Evolutionary conservation across 2,329 filamentous ascomycete genomes (phyloP).

Genomic region (Escovopsis sp.): DNA sequence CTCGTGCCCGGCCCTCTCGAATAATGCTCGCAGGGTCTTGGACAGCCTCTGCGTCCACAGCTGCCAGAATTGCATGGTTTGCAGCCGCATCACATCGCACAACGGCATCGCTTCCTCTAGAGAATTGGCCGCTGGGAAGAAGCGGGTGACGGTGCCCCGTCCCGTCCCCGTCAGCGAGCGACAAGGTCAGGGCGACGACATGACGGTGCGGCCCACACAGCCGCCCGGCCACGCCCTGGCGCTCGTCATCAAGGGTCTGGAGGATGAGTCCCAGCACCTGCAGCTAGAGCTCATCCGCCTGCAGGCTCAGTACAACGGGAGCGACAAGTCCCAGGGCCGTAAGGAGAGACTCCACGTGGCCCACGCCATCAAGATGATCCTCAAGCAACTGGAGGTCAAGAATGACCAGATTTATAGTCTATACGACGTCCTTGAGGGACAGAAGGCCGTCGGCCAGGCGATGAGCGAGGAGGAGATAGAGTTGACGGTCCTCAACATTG

Average conservation of each 20-base stretch:
- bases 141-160: conserved; percentile 46
- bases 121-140: conserved; percentile 31
- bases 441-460: conserved; percentile 49
- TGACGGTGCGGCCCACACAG: conserved; percentile 51
- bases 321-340: conserved; percentile 52
- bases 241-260: conserved; percentile 66
- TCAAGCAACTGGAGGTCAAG: conserved; percentile 54
- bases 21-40: conserved; percentile 36
- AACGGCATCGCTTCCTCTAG: conserved; percentile 22
- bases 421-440: conserved; percentile 71
- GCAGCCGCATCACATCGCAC: conserved; percentile 36
- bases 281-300: conserved; percentile 52
- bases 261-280: conserved; percentile 67
- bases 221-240: conserved; percentile 59
- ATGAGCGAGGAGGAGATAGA: conserved; percentile 51
- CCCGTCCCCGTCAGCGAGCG: conserved; percentile 53
- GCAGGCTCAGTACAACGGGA: conserved; percentile 47
- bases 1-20: conserved; percentile 32
- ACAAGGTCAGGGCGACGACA: conserved; percentile 33
- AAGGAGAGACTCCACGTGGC: conserved; percentile 48
- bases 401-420: conserved; percentile 68
- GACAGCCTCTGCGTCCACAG: conserved; percentile 39
- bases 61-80: conserved; percentile 42
- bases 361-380: conserved; percentile 44
- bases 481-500: conserved; percentile 45